Percentiles rank a stretch among this genome's conserved stretches.
Evolutionary conservation across 140 eudicot genomes (phyloP).

Genomic region (Cichorium intybus): DNA sequence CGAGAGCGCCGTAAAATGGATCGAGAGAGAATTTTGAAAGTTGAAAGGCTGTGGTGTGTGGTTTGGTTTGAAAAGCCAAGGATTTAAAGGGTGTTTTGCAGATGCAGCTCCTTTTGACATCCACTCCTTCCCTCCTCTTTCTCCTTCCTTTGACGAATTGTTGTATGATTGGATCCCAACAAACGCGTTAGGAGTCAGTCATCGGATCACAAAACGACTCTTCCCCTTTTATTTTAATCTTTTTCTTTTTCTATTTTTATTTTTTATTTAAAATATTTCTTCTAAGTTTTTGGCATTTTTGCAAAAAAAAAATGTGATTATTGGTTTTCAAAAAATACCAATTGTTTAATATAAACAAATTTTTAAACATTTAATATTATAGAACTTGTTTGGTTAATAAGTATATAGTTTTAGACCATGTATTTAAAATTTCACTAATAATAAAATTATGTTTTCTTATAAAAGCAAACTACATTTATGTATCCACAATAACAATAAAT

Average conservation of each 20-base stretch:
- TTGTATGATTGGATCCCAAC: not conserved
- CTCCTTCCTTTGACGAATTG: slow-evolving; percentile 2
- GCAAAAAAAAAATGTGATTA: too few relatives aligned
- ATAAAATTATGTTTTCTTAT: too few relatives aligned
- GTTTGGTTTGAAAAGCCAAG: slow-evolving; percentile 3
- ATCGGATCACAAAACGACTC: not conserved
- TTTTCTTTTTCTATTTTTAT: not conserved
- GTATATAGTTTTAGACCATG: too few relatives aligned
- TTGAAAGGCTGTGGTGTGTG: not conserved
- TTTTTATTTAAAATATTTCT: too few relatives aligned
- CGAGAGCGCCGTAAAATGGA: not conserved
- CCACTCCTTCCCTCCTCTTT: slow-evolving; percentile 11
- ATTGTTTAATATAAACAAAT: too few relatives aligned
- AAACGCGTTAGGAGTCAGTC: not conserved
- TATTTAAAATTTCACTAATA: too few relatives aligned
- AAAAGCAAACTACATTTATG: too few relatives aligned
- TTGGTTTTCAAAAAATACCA: too few relatives aligned
- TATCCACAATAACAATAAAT: too few relatives aligned
- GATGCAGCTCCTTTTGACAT: not conserved
- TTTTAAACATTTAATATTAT: too few relatives aligned
- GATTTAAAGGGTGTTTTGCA: not conserved
- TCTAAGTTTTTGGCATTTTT: too few relatives aligned
- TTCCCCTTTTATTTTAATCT: not conserved
- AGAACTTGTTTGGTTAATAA: too few relatives aligned
- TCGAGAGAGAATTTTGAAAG: slow-evolving; percentile 3